phyloP scores from a whole-genome alignment of 441 rosid genomes.

The Syzygium malaccense region DNA sequence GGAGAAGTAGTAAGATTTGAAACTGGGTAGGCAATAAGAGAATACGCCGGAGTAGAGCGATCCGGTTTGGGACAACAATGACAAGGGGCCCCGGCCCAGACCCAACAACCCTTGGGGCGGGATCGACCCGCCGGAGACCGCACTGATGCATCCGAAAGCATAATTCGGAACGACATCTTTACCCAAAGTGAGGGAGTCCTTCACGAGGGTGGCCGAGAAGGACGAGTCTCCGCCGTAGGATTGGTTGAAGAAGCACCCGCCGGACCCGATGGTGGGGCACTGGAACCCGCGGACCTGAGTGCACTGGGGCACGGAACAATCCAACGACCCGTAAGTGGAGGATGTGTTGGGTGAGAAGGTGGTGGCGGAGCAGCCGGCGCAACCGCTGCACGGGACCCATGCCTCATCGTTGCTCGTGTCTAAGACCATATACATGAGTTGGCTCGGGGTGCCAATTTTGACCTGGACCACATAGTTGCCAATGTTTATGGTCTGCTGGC shows the following conservation, averaged over 20 bases:
- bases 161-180: slow-evolving; percentile 41
- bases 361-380: slow-evolving; percentile 56
- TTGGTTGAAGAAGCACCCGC: slow-evolving; percentile 62
- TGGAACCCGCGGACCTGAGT: slow-evolving; percentile 53
- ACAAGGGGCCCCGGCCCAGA: slow-evolving; percentile 78
- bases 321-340: slow-evolving; percentile 44
- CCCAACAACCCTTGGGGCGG: slow-evolving; percentile 90
- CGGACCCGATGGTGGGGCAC: slow-evolving; percentile 46
- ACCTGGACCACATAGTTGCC: slow-evolving; percentile 70
- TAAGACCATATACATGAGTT: slow-evolving; percentile 71
- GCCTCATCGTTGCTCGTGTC: slow-evolving; percentile 77
- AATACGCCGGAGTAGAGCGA: slow-evolving; percentile 64
- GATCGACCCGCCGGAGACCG: slow-evolving; percentile 48
- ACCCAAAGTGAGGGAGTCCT: slow-evolving; percentile 48
- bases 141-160: slow-evolving; percentile 57
- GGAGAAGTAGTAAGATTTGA: slow-evolving; percentile 70
- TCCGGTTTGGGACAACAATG: slow-evolving; percentile 54
- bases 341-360: slow-evolving; percentile 44
- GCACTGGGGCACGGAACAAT: slow-evolving; percentile 65
- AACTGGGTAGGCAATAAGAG: slow-evolving; percentile 83
- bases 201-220: slow-evolving; percentile 57
- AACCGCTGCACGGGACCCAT: slow-evolving; percentile 82
- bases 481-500: slow-evolving; percentile 33
- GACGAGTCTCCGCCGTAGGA: slow-evolving; percentile 87
- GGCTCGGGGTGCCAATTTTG: slow-evolving; percentile 75